phyloP scores from a whole-genome alignment of 106 monocot genomes.

The Apostasia ramifera region DNA sequence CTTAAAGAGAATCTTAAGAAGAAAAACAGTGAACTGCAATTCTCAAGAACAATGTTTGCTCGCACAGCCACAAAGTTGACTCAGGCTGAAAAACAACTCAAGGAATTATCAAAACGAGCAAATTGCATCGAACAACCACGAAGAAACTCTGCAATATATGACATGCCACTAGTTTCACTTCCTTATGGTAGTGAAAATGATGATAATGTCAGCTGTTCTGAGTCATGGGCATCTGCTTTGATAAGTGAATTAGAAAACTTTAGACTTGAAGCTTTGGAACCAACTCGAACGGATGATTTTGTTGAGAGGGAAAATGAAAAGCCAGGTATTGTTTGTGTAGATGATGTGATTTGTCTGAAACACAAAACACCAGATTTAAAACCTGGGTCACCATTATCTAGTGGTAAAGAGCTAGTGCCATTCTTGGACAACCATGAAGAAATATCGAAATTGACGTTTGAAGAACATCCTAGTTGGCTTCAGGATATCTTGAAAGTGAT shows the following conservation, averaged over 20 bases:
- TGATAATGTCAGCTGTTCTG: slow-evolving; percentile 45
- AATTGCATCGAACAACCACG: slow-evolving; percentile 13
- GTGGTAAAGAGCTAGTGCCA: slow-evolving; percentile 26
- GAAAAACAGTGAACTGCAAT: slow-evolving; percentile 46
- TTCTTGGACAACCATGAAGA: background rate
- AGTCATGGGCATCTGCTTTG: slow-evolving; percentile 71
- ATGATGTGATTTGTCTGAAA: slow-evolving; percentile 4
- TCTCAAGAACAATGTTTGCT: slow-evolving; percentile 35
- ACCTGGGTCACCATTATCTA: slow-evolving; percentile 7
- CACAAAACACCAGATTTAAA: slow-evolving; percentile 11
- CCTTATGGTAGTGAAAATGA: slow-evolving; percentile 26
- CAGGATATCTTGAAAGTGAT: slow-evolving; percentile 38
- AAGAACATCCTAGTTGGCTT: slow-evolving; percentile 31
- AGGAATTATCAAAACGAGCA: slow-evolving; percentile 24
- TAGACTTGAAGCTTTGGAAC: slow-evolving; percentile 34
- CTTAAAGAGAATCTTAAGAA: slow-evolving; percentile 46
- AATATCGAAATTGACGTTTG: slow-evolving; percentile 9
- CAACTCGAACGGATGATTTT: slow-evolving; percentile 77
- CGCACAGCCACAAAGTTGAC: slow-evolving; percentile 43
- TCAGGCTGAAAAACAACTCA: slow-evolving; percentile 36
- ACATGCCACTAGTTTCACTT: slow-evolving; percentile 29
- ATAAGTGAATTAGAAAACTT: slow-evolving; percentile 61
- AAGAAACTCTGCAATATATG: slow-evolving; percentile 13
- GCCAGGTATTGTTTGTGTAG: slow-evolving; percentile 29
- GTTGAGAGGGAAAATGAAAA: slow-evolving; percentile 50